Base-by-base conservation (phyloP, 2,329 filamentous ascomycete species). In the Colletotrichum orbiculare region DNA sequence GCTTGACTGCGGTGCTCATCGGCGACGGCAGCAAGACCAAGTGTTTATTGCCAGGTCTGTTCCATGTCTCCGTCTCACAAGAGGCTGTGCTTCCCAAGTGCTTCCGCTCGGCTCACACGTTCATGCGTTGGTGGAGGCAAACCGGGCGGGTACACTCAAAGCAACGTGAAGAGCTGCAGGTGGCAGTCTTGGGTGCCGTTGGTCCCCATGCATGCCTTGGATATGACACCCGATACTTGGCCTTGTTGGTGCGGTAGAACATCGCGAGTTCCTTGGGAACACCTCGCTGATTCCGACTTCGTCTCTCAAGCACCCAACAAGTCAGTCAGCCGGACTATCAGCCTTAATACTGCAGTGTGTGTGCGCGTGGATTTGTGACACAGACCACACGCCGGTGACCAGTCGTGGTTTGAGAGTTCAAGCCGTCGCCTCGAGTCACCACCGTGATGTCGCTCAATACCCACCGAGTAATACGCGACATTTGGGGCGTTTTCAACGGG, bases 1-100 rank as follows among this genome's bases (percentile, higher is more conserved):
- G 42, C 25, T 46, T 48, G 60, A 54, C 48, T 59, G 48, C 15
- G n/a, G 60, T 64, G 60, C 54, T 50, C 33, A 25, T 43, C 54
- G 12, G 25, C 13, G 8, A 35, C 33, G 46, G 63, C 33, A 17
- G 56, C 59, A 65, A 50, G 47, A 57, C 52, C 15, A 46, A 65
- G 15, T 42, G 39, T 53, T 48, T 37, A 37, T 57, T 48, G 46
- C 38, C 46, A 52, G 25, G 55, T 47, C 50, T 39, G 42, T 10
- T 37, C 45, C 52, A 48, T 37, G 45, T 50, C 43, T 56, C 25
- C 53, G 46, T 62, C 52, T 48, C 34, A 62, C 62, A 34, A 52
- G 12, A 53, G 15, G 38, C 38, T 10, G 52, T 52, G 52, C 54
- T 37, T 52, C 37, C 25, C 38, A 8, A 4, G 12, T n/a, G 35